Base-by-base conservation (phyloP, 305 asterid species). In the Fraxinus latifolia region DNA sequence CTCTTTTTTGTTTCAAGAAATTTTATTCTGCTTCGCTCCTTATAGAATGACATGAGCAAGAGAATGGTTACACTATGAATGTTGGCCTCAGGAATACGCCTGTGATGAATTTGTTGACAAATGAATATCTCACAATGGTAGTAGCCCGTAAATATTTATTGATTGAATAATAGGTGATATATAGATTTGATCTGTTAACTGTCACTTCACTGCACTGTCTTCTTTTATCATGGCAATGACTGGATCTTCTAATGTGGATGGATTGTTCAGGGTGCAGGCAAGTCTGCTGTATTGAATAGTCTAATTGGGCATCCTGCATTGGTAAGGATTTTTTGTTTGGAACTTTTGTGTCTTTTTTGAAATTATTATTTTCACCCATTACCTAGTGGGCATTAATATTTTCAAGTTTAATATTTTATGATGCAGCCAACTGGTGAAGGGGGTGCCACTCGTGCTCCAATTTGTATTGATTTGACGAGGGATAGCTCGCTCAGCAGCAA, bases 401-500 rank as follows among this genome's bases (percentile, higher is more conserved):
- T 39, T 81, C 76, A 36, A 42, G 15, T 21, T 21, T 11, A 31
- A 53, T 53, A 21, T 25, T 77, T 86, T 14, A 79, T 58, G 85
- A 79, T 79, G 70, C 89, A 96, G 99, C 99, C 99, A 72, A 96
- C 99, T 80, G 99, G 99, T 78, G 99, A 94, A 93, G 99, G 98
- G 83, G 99, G 99, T 32, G 99, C 98, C 74, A 96, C 99, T 62
- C 99, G 99, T 77, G 97, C 99, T 84, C 97, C 99, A 70, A 96
- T 96, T 87, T 91, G 97, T 85, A 89, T 96, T 80, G 99, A 96
- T 86, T 88, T 96, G 87, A 86, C 89, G 60, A 87, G 97, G 89
- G 99, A 96, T 85, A 85, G 93, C 83, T 92, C 98, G 5, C 89
- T 96, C 79, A 93, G 95, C 90, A 94, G 92, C 92, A 96, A 84